Conservation (phyloP, 495 filamentous ascomycete genomes). For the Usnea hakonensis region DNA sequence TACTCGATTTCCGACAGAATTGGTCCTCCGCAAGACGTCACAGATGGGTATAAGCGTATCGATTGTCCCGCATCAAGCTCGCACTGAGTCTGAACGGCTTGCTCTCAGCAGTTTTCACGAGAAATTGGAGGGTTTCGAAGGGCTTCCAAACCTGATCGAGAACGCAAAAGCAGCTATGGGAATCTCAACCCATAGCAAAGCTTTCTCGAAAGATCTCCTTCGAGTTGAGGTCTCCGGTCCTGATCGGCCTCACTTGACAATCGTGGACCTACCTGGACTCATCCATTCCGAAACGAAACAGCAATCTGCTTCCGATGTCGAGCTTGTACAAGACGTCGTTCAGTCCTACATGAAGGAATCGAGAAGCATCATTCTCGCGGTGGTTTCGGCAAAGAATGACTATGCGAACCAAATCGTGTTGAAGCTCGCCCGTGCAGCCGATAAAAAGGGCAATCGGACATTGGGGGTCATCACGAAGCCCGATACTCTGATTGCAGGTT, state of each 20-base stretch:
- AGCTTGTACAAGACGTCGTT: conserved; percentile 13
- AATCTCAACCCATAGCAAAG: conserved; percentile 31
- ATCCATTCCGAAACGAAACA: conserved; percentile 32
- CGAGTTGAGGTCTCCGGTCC: conserved; percentile 47
- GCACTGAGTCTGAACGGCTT: background rate
- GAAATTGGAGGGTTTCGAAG: conserved; percentile 8
- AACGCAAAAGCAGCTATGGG: conserved; percentile 48
- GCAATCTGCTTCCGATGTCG: conserved; percentile 12
- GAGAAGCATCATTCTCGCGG: conserved; percentile 20
- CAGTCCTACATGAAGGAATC: conserved; percentile 18
- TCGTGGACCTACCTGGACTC: conserved; percentile 50
- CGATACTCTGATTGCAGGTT: conserved; percentile 26
- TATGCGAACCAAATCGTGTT: conserved; percentile 35
- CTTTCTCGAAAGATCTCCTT: conserved; percentile 43
- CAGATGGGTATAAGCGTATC: background rate
- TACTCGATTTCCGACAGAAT: conserved; percentile 51
- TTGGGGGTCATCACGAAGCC: conserved; percentile 21
- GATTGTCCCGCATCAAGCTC: conserved; percentile 7
- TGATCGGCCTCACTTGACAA: conserved; percentile 44
- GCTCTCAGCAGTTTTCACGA: conserved; percentile 2
- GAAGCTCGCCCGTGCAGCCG: conserved; percentile 71
- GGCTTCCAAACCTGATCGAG: conserved; percentile 38
- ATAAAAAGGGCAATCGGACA: conserved; percentile 53
- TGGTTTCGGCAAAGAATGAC: conserved; percentile 21
- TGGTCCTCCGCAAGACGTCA: conserved; percentile 40